Evolutionary conservation across 495 filamentous ascomycete species (phyloP), one percentile per base, ranked within the genome.

Genomic region (Tuber calosporum): DNA sequence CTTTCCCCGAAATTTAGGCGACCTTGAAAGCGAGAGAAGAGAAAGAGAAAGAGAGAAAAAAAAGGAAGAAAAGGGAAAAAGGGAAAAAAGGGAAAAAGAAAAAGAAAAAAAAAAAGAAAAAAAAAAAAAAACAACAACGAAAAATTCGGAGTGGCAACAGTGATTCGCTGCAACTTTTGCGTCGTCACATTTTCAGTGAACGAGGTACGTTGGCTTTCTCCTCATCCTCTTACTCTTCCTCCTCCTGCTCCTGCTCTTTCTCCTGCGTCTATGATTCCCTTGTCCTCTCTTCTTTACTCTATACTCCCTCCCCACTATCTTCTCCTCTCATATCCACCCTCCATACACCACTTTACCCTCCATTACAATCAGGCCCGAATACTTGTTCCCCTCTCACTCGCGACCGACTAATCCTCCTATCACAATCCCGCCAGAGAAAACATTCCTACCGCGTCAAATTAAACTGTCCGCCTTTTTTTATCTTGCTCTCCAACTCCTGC

Each of bases 301-400:
- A 58, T 78, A 70, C n/a, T 30, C 53, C 73, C n/a, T 30, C 53
- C 53, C 53, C 53, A 11, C 53, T 13, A 34, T 62, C 53, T 19
- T 30, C 53, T 30, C 53, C 53, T 62, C 53, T 62, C 53, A 62
- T 15, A 62, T 62, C 53, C 53, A 30, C 26, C 53, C 53, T 62
- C 53, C 53, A 62, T 62, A 62, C 53, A 62, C 53, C 53, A 62
- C 53, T 62, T 34, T 34, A 6, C 53, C 9, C 53, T 62, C 3
- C 53, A 19, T 62, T 34, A 30, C 53, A 34, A 62, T 62, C 9
- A 62, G 26, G 68, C 76, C 73, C 72, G 75, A 75, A 78, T 78
- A 78, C 76, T 78, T 78, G 76, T 78, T 78, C 76, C 69, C 66
- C 76, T 78, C 76, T 78, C 76, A 78, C 76, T 78, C 76, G 76